A percentile compares a stretch with the other conserved stretches of the same genome.
phyloP scores from a whole-genome alignment of 2,329 filamentous ascomycete genomes.

The Macroventuria anomochaeta region DNA sequence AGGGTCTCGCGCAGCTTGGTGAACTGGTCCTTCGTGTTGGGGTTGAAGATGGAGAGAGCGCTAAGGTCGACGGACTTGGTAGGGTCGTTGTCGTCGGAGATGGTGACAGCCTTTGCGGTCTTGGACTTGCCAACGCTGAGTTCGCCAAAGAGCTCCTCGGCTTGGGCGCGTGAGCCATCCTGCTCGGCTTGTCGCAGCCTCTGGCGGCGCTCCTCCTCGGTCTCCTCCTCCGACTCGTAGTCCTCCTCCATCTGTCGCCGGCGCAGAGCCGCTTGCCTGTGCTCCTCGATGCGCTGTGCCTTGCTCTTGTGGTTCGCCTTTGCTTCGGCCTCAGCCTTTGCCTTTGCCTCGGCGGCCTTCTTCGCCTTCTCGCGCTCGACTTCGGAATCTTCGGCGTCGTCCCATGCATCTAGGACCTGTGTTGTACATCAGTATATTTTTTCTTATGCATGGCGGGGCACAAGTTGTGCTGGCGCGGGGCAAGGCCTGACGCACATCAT shows the following conservation, averaged over 20 bases:
- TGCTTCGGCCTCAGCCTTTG: constrained; percentile 86
- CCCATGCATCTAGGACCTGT: constrained; percentile 94
- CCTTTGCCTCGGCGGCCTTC: constrained; percentile 84
- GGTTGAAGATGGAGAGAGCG: constrained; percentile 84
- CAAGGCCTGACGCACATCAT: constrained; percentile 68
- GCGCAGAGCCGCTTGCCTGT: constrained; percentile 65
- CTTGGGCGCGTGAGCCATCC: constrained; percentile 86
- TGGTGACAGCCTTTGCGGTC: constrained; percentile 69
- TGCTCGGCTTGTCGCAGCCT: constrained; percentile 81
- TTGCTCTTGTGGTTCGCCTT: constrained; percentile 92
- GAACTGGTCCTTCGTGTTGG: constrained; percentile 85
- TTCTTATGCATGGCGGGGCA: constrained; percentile 24
- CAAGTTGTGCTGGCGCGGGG: constrained; percentile 24
- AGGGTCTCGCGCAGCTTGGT: constrained; percentile 77
- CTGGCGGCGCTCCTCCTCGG: constrained; percentile 73
- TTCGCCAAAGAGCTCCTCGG: constrained; percentile 86
- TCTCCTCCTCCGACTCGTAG: constrained; percentile 71
- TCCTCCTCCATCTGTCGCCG: constrained; percentile 63
- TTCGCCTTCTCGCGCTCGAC: constrained; percentile 94
- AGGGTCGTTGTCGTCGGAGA: constrained; percentile 75
- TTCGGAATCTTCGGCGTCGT: constrained; percentile 95
- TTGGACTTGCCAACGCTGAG: constrained; percentile 76
- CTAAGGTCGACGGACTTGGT: constrained; percentile 81
- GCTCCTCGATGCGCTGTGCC: constrained; percentile 82
- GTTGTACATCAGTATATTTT: constrained; percentile 27